Evolutionary conservation across 1,284 basidiomycete species (phyloP).

Genomic region (Sporisorium iseilematis-ciliati): DNA sequence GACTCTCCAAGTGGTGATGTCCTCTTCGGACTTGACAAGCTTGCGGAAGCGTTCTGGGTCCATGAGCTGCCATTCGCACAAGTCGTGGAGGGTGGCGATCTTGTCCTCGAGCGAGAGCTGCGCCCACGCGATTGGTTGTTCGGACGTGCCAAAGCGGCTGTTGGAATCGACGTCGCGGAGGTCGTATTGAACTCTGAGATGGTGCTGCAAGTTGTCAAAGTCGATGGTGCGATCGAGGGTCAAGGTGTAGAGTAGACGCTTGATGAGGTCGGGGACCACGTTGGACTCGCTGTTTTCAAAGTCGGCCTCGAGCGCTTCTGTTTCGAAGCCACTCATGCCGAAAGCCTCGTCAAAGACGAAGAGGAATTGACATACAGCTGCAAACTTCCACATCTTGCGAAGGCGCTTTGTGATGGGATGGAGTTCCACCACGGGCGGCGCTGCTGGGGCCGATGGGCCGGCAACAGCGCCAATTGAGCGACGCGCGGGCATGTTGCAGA

Average conservation of each 20-base stretch:
- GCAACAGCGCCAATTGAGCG: constrained; percentile 40
- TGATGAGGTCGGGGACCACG: constrained; percentile 71
- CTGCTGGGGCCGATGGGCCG: constrained; percentile 32
- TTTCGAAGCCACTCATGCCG: constrained; percentile 64
- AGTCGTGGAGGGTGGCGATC: constrained; percentile 64
- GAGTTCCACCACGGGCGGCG: constrained; percentile 29
- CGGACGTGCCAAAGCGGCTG: constrained; percentile 54
- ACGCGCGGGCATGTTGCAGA: constrained; percentile 31
- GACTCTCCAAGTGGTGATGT: constrained; percentile 73
- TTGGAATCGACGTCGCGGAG: constrained; percentile 37
- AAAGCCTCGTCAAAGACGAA: constrained; percentile 69
- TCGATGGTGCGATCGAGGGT: constrained; percentile 73
- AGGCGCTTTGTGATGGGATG: constrained; percentile 56
- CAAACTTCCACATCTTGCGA: constrained; percentile 66
- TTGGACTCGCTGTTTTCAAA: constrained; percentile 71
- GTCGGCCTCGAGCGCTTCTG: constrained; percentile 71
- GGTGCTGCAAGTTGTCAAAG: constrained; percentile 55
- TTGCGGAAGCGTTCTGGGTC: constrained; percentile 73
- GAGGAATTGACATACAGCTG: constrained; percentile 68
- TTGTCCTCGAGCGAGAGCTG: constrained; percentile 72
- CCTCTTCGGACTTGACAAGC: constrained; percentile 72
- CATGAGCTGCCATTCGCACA: constrained; percentile 74
- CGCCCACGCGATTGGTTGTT: constrained; percentile 70
- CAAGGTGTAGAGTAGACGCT: constrained; percentile 72
- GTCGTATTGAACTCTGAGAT: constrained; percentile 51